These are phyloP conservation scores for Umbilicus rupestris DNA, from an alignment of 164 flowering plant species.

Conservation along the genomic window DNA sequence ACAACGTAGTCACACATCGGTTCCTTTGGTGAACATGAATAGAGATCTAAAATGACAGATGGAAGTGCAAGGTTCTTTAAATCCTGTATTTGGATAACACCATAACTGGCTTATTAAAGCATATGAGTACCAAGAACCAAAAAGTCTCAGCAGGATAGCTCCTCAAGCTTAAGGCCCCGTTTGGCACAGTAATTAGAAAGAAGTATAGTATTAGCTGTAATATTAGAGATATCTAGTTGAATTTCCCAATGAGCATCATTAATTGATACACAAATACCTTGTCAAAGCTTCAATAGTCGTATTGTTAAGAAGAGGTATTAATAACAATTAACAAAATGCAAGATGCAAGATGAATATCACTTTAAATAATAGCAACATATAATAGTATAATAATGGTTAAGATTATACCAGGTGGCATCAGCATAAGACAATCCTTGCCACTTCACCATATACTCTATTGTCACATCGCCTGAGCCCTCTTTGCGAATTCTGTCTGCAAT, in stretches of 20 bases:
- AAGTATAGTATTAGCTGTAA: background rate
- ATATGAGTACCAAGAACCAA: background rate
- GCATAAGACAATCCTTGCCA: constrained; percentile 99
- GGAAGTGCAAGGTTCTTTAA: background rate
- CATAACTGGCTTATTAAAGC: background rate
- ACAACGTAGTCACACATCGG: background rate
- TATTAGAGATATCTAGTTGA: background rate
- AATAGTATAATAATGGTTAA: background rate
- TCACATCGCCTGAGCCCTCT: constrained; percentile 54
- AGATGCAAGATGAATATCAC: background rate
- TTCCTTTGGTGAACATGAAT: background rate
- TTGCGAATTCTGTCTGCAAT: constrained; percentile 70
- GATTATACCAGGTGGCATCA: constrained; percentile 89
- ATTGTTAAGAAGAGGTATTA: background rate
- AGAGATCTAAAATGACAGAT: background rate
- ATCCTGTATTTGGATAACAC: too few species aligned
- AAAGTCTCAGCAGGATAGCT: too few species aligned
- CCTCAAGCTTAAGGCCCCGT: too few species aligned
- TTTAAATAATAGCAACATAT: background rate
- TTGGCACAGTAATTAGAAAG: background rate
- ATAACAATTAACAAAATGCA: too few species aligned
- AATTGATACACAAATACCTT: background rate
- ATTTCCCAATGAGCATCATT: background rate
- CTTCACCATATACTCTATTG: constrained; percentile 87
- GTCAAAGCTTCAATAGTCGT: background rate